phyloP scores from a whole-genome alignment of 495 filamentous ascomycete genomes.

The Talaromyces ruber region DNA sequence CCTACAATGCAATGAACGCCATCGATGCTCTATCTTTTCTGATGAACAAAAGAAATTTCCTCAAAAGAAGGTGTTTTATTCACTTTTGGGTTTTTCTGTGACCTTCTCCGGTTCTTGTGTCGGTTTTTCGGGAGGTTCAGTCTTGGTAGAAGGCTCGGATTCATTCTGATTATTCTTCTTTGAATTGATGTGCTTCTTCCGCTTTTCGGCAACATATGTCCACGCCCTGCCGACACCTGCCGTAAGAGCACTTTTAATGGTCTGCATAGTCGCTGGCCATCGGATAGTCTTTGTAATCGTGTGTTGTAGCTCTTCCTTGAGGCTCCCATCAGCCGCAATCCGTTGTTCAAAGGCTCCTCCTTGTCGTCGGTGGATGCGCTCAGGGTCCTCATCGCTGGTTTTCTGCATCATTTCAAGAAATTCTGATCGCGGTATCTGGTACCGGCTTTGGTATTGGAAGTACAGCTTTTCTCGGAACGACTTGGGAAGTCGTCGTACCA shows the following conservation, averaged over 20 bases:
- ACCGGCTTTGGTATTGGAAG: constrained; percentile 88
- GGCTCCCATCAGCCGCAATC: constrained; percentile 61
- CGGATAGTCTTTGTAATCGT: constrained; percentile 79
- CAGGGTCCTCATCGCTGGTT: constrained; percentile 52
- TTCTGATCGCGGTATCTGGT: constrained; percentile 69
- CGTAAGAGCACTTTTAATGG: constrained; percentile 70
- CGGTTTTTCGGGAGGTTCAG: constrained; percentile 10
- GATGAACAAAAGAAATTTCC: constrained; percentile 3
- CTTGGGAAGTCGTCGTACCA: constrained; percentile 87
- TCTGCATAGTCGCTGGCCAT: constrained; percentile 86
- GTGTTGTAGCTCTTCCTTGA: constrained; percentile 56
- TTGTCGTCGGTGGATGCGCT: constrained; percentile 59
- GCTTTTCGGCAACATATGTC: constrained; percentile 79
- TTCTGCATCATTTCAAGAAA: constrained; percentile 82
- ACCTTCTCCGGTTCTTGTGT: neutral
- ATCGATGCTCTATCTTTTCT: constrained; percentile 1
- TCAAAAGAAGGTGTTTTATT: neutral
- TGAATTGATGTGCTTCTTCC: constrained; percentile 49
- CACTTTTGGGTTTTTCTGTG: neutral
- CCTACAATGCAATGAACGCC: constrained; percentile 5
- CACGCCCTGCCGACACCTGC: constrained; percentile 58
- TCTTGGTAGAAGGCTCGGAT: constrained; percentile 5
- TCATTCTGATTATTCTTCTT: constrained; percentile 14
- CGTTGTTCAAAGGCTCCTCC: constrained; percentile 80
- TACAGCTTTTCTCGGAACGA: constrained; percentile 84